Evolutionary conservation across 148 eudicot species (phyloP).

Genomic region (Polygonum aviculare): DNA sequence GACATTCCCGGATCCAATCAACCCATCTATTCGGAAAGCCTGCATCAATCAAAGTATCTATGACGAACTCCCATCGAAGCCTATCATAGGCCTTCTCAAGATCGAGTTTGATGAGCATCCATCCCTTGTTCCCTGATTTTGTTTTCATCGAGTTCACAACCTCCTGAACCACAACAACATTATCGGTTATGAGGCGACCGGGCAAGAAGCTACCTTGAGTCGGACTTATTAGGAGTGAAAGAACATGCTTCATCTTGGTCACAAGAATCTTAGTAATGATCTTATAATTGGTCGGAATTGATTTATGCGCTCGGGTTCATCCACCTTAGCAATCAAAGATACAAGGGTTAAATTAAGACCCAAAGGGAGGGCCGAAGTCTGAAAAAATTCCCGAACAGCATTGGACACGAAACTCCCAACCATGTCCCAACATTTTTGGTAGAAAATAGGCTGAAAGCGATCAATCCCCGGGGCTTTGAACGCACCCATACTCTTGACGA

Average conservation of each 20-base stretch:
- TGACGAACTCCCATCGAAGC: not conserved
- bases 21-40: not conserved
- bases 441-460: too few species aligned
- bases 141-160: not conserved
- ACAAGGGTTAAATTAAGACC: too few species aligned
- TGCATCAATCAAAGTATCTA: not conserved
- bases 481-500: too few species aligned
- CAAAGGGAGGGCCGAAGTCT: too few species aligned
- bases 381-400: too few species aligned
- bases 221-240: not conserved
- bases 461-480: too few species aligned
- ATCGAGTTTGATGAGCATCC: not conserved
- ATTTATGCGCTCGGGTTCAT: not conserved
- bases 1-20: not conserved
- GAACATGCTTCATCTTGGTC: not conserved
- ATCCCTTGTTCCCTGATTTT: not conserved
- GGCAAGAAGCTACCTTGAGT: not conserved
- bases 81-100: not conserved
- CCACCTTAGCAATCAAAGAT: not conserved
- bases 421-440: too few species aligned
- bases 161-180: not conserved
- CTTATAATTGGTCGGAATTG: not conserved
- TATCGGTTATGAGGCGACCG: not conserved
- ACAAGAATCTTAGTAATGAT: not conserved
- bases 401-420: too few species aligned